Conservation (phyloP, 176 grass and related monocot genomes). For the Ensete glaucum region DNA sequence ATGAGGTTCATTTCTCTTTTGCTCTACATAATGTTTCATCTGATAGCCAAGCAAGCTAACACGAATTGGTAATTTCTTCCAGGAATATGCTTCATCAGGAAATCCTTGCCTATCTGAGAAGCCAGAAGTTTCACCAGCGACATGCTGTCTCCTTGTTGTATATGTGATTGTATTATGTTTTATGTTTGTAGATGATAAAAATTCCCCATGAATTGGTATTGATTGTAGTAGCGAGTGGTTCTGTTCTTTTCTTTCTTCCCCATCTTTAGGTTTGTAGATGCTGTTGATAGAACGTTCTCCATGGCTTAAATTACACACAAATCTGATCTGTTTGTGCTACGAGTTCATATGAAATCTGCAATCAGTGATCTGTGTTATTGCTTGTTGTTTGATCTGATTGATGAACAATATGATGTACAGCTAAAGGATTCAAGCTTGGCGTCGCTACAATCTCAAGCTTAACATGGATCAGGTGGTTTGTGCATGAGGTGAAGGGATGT, state of each 20-base stretch:
- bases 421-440: no score
- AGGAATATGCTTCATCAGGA: neutral
- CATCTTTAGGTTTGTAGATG: neutral
- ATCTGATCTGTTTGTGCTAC: neutral
- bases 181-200: neutral
- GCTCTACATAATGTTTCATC: neutral
- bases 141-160: neutral
- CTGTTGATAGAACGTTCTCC: neutral
- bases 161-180: neutral
- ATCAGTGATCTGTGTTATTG: neutral
- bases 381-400: no score
- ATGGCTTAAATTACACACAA: neutral
- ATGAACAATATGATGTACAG: no score
- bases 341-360: neutral
- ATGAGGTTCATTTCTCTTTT: constrained; percentile 18
- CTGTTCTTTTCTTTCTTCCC: neutral
- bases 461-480: neutral
- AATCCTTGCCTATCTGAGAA: neutral
- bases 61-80: neutral
- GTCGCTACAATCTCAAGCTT: no score
- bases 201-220: neutral
- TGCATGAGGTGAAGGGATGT: constrained; percentile 17
- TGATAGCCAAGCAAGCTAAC: neutral
- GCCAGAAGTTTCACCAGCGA: neutral
- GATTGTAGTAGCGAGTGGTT: neutral